Conservation (phyloP, 2,329 filamentous ascomycete species). For the Botrytis fragariae region DNA sequence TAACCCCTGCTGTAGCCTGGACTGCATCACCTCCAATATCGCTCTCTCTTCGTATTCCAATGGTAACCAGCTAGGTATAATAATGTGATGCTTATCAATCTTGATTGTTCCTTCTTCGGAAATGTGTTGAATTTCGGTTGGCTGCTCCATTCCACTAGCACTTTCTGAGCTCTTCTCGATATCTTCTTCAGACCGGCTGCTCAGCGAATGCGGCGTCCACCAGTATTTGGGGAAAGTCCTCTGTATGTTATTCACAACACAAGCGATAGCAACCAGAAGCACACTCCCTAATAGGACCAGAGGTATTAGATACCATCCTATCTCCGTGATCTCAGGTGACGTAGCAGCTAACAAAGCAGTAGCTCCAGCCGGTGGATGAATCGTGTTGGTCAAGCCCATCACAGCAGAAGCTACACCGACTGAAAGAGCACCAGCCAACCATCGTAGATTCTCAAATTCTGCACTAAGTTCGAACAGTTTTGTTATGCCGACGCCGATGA, state of each 20-base stretch:
- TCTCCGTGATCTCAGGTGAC: slow-evolving; percentile 48
- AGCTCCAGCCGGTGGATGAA: slow-evolving; percentile 72
- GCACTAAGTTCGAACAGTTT: slow-evolving; percentile 60
- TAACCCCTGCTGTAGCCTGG: slow-evolving; percentile 21
- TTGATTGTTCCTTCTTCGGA: slow-evolving; percentile 18
- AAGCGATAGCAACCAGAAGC: slow-evolving; percentile 61
- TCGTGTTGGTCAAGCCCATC: slow-evolving; percentile 69
- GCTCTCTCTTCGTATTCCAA: slow-evolving; percentile 29
- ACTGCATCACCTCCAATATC: slow-evolving; percentile 27
- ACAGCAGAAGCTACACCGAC: slow-evolving; percentile 61
- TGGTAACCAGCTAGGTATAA: slow-evolving; percentile 28
- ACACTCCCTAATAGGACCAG: slow-evolving; percentile 58
- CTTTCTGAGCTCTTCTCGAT: slow-evolving; percentile 5
- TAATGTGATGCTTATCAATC: slow-evolving; percentile 24
- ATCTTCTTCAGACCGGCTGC: slow-evolving; percentile 3
- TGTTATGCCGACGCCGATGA: slow-evolving; percentile 59
- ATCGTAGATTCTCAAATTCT: slow-evolving; percentile 52
- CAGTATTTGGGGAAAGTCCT: slow-evolving; percentile 64
- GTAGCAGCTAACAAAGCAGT: slow-evolving; percentile 68
- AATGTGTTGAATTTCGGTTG: neutral
- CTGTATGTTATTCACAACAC: slow-evolving; percentile 68
- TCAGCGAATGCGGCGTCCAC: slow-evolving; percentile 35
- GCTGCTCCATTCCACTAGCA: neutral
- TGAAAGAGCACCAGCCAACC: slow-evolving; percentile 62
- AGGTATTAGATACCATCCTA: slow-evolving; percentile 70